These are phyloP conservation scores for Talaromyces amestolkiae DNA, from an alignment of 2,329 filamentous ascomycete species.

Conservation along the genomic window DNA sequence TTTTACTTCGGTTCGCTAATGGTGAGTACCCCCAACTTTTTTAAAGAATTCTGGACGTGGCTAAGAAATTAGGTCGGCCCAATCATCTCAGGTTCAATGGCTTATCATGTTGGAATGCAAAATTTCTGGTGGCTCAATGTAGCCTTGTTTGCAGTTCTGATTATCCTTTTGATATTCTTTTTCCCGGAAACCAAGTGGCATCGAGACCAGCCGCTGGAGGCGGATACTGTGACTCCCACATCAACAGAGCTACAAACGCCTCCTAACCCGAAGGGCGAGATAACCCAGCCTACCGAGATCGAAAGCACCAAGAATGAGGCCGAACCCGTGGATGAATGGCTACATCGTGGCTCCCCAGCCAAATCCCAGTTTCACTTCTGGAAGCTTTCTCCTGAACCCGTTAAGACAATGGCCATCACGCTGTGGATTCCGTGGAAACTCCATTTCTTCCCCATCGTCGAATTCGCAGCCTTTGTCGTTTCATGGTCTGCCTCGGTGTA, in stretches of 20 bases:
- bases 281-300: constrained; percentile 21
- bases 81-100: constrained; percentile 61
- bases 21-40: constrained; percentile 18
- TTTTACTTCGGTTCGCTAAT: constrained; percentile 59
- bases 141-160: constrained; percentile 50
- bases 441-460: constrained; percentile 61
- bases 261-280: constrained; percentile 15
- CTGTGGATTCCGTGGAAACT: constrained; percentile 63
- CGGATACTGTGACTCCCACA: neutral
- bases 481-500: constrained; percentile 59
- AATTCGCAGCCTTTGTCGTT: constrained; percentile 61
- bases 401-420: constrained; percentile 50
- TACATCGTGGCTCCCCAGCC: constrained; percentile 55
- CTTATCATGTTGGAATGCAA: constrained; percentile 57
- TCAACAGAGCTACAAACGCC: constrained; percentile 10
- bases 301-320: neutral
- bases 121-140: constrained; percentile 68
- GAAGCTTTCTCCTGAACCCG: constrained; percentile 47
- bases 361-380: constrained; percentile 57
- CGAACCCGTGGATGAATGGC: constrained; percentile 24
- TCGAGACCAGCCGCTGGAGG: constrained; percentile 38
- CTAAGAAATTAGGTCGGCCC: constrained; percentile 47
- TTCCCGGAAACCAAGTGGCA: constrained; percentile 65
- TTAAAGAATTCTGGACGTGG: neutral
- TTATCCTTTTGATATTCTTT: constrained; percentile 55